Evolutionary conservation across 495 filamentous ascomycete species (phyloP).

Genomic region (Penicillium angulare): DNA sequence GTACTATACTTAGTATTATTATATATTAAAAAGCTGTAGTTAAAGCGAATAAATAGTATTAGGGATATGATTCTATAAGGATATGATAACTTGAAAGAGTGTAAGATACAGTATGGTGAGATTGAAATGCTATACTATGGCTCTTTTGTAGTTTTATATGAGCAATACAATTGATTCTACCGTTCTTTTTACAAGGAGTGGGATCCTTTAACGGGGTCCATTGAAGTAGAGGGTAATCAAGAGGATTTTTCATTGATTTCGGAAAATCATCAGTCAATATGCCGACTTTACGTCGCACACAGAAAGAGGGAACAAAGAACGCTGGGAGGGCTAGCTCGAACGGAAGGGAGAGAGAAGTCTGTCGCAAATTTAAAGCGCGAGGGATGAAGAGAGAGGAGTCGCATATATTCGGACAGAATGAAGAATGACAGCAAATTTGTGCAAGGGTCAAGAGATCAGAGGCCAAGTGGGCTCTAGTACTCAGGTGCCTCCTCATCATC

Average conservation of each 20-base stretch:
- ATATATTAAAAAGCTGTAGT: no score
- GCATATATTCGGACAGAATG: slow-evolving; percentile 22
- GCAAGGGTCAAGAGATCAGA: background rate
- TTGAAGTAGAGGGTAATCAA: no score
- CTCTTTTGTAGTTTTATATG: no score
- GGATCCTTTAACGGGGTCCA: no score
- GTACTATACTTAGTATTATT: no score
- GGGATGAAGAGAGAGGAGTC: slow-evolving; percentile 8
- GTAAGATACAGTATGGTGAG: no score
- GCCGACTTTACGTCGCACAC: background rate
- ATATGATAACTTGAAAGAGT: no score
- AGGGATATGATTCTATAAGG: no score
- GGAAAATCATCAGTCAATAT: background rate
- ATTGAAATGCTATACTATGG: no score
- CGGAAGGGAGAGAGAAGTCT: slow-evolving; percentile 17
- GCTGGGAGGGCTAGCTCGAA: slow-evolving; percentile 27
- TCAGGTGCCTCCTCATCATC: slow-evolving; percentile 63
- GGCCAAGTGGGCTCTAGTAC: slow-evolving; percentile 55
- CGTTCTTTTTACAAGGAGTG: no score
- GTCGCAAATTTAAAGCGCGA: slow-evolving; percentile 19
- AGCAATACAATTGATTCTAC: no score
- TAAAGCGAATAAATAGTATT: no score
- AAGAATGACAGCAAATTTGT: slow-evolving; percentile 21
- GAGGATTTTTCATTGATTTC: slow-evolving; percentile 7
- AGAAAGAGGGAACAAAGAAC: slow-evolving; percentile 12